phyloP scores from a whole-genome alignment of 2,329 filamentous ascomycete species.

The Ceratocystis lukuohia region DNA sequence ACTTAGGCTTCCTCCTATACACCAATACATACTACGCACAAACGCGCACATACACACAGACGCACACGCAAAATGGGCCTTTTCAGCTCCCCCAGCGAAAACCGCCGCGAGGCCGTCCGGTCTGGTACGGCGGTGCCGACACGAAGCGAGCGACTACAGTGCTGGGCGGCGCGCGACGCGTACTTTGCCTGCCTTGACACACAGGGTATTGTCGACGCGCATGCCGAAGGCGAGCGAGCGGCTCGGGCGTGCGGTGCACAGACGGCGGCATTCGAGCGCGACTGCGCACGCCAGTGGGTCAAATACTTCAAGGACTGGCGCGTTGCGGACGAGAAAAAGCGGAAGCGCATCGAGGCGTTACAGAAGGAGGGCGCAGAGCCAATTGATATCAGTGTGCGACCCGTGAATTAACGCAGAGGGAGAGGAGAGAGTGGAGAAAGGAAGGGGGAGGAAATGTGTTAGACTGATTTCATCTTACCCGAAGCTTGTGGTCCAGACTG shows the following conservation, averaged over 20 bases:
- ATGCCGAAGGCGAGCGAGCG: conserved; percentile 27
- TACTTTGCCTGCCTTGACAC: conserved; percentile 84
- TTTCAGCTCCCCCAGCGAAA: conserved; percentile 32
- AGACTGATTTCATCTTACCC: neutral
- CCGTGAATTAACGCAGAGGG: conserved; percentile 6
- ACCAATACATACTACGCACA: conserved; percentile 3
- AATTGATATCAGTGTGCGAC: conserved; percentile 15
- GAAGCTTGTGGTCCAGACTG: neutral
- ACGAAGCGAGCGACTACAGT: conserved; percentile 63
- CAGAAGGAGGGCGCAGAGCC: conserved; percentile 52
- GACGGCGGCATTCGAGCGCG: conserved; percentile 55
- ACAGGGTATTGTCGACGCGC: conserved; percentile 61
- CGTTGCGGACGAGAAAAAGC: conserved; percentile 82
- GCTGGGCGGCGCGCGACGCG: conserved; percentile 78
- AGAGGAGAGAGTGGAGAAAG: neutral
- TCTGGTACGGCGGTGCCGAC: conserved; percentile 61
- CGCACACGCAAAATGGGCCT: conserved; percentile 33
- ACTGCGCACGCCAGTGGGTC: conserved; percentile 87
- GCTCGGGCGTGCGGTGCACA: conserved; percentile 31
- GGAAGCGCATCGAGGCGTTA: conserved; percentile 62
- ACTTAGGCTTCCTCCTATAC: neutral
- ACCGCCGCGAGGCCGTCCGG: conserved; percentile 42
- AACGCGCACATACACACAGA: conserved; percentile 10
- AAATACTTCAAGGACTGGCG: conserved; percentile 97
- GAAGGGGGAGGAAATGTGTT: neutral